Evolutionary conservation across 768 basidiomycete genomes (phyloP).

Genomic region (Royoungia palumana): DNA sequence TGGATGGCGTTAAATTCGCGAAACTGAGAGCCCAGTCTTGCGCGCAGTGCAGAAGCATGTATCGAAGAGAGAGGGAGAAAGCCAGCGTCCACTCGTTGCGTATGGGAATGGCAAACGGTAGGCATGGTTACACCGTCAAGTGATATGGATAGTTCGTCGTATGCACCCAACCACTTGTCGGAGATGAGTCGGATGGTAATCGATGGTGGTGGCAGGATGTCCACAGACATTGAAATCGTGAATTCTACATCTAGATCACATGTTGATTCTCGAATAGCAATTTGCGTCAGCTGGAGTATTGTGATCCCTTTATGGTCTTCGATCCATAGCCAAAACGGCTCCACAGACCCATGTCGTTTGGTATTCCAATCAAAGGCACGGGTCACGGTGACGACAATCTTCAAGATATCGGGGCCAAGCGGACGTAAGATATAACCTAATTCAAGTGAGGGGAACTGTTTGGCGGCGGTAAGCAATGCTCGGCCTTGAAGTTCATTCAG

Average conservation of each 20-base stretch:
- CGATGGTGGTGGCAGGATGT: slow-evolving; percentile 54
- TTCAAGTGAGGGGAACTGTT: slow-evolving; percentile 74
- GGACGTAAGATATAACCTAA: slow-evolving; percentile 74
- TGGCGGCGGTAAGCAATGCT: slow-evolving; percentile 74
- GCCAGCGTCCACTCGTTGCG: slow-evolving; percentile 67
- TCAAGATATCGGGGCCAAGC: slow-evolving; percentile 79
- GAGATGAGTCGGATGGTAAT: slow-evolving; percentile 79
- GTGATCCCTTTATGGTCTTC: slow-evolving; percentile 80
- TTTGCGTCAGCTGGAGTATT: slow-evolving; percentile 77
- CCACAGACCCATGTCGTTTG: slow-evolving; percentile 67
- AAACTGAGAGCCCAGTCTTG: slow-evolving; percentile 44
- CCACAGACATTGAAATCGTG: slow-evolving; percentile 66
- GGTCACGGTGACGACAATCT: slow-evolving; percentile 60
- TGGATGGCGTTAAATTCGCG: slow-evolving; percentile 80
- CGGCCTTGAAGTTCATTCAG: slow-evolving; percentile 83
- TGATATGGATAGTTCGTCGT: slow-evolving; percentile 63
- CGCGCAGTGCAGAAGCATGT: slow-evolving; percentile 41
- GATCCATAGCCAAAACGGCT: slow-evolving; percentile 96
- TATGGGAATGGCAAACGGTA: slow-evolving; percentile 47
- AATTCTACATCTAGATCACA: slow-evolving; percentile 66
- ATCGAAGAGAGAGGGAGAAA: slow-evolving; percentile 61
- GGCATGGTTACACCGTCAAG: slow-evolving; percentile 81
- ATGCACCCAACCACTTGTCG: slow-evolving; percentile 92
- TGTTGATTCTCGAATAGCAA: slow-evolving; percentile 69
- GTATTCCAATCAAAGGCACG: slow-evolving; percentile 78